Base-by-base conservation (phyloP, 345 rosid genomes). In the Ricinus communis region DNA sequence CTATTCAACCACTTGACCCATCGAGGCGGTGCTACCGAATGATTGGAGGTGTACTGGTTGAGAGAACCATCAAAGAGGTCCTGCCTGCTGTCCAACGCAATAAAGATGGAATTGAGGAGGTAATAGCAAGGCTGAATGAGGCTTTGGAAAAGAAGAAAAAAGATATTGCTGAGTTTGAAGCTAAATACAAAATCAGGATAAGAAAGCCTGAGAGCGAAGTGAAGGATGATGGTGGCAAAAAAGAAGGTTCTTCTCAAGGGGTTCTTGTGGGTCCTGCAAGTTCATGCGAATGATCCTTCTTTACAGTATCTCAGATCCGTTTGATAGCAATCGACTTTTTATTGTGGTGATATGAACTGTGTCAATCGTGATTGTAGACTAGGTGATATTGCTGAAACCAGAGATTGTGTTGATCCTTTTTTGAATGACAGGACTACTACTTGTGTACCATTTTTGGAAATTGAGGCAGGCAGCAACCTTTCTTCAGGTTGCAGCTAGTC, bases 21-120 rank as follows among this genome's bases (percentile, higher is more conserved):
- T 83, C 93, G 0, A 85, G 97, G 73, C 82, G 90, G 57, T 95
- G 99, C 75, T 95, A 87, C 75, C 82, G 96, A 64, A 87, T 90
- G 97, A 94, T 94, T 6, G 97, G 98, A 59, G 97, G 98, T 45
- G 96, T 94, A 50, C 85, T 91, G 12, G 98, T 94, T 0, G 95
- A 94, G 85, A 90, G 97, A 83, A 94, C 97, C 74, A 81, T 94
- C 82, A 88, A 82, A 70, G 97, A 90, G 68, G 97, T 95, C 45
- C 87, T 92, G 72, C 97, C 99, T 3, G 99, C 99, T 47, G 97
- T 95, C 64, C 93, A 82, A 61, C 91, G 93, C 76, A 95, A 95
- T 74, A 95, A 92, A 70, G 97, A 87, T 62, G 99, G 99, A 11
- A 91, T 95, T 8, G 97, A 90, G 79, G 97, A 92, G 77, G 97